Base-by-base conservation (phyloP, 108 stramenopile genomes). In the Cyclostephanos tholiformis region DNA sequence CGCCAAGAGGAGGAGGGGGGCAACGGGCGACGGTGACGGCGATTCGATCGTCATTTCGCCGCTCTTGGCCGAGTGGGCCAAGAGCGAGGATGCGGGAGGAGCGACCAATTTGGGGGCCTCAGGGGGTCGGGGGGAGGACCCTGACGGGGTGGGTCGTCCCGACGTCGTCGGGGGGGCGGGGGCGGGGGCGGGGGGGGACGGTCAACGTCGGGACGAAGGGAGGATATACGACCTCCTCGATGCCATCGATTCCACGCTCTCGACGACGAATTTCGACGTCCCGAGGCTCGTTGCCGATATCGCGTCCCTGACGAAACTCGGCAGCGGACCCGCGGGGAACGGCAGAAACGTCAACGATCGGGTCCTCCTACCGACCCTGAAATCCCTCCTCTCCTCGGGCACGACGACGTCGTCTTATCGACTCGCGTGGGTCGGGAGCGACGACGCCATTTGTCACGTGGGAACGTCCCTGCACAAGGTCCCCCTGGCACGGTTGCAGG, bases 401-500 rank as follows among this genome's bases (percentile, higher is more conserved):
- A 20, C 53, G 65, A 60, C 39, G 55, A 60, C 29, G 63, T 17
- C 74, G 30, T 57, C 72, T 0, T 94, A 86, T 67, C 87, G 90
- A 49, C 57, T 94, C 56, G 90, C 88, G 38, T 94, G 93, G 93
- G 90, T 87, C 2, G 93, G 89, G 13, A 69, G 74, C 25, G 92
- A 96, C 65, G 71, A 82, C 53, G 88, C 92, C 20, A 73, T 96
- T 29, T 88, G 89, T 57, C 86, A 90, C 51, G 49, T 96, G 36
- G 95, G 95, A 1, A 96, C 92, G 20, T 87, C 91, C 11, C 63
- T 94, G 38, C 95, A 96, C 82, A 92, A 92, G 65, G 92, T 96
- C 0, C 95, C 95, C 35, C 66, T 96, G 69, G 95, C 92, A 25
- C 74, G 92, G 32, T 72, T 93, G 83, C 87, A 96, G 62, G 92